Conservation (phyloP, 495 filamentous ascomycete genomes). For the Lophium mytilinum region DNA sequence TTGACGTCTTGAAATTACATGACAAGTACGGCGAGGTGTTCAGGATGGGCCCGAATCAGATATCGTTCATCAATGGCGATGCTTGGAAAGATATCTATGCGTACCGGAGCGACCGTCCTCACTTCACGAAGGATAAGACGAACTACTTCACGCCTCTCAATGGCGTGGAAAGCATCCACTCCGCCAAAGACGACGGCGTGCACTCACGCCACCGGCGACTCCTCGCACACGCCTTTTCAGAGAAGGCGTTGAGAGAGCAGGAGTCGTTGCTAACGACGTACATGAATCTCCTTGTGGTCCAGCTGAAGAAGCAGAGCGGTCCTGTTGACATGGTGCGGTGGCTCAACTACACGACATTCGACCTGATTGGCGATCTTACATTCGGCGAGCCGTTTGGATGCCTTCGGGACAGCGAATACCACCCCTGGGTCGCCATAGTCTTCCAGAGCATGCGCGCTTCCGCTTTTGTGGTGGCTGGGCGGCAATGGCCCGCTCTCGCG, state of each 20-base stretch:
- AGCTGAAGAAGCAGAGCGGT: slow-evolving; percentile 7
- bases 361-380: slow-evolving; percentile 29
- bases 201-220: slow-evolving; percentile 22
- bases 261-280: slow-evolving; percentile 27
- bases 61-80: slow-evolving; percentile 24
- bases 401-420: slow-evolving; percentile 27
- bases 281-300: slow-evolving; percentile 22
- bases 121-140: slow-evolving; percentile 24
- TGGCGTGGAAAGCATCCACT: slow-evolving; percentile 11
- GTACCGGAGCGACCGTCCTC: background rate
- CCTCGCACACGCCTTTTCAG: slow-evolving; percentile 24
- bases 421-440: slow-evolving; percentile 23
- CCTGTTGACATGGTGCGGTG: slow-evolving; percentile 25
- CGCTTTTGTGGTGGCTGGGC: background rate
- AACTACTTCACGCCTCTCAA: slow-evolving; percentile 13
- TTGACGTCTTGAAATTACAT: slow-evolving; percentile 22
- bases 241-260: slow-evolving; percentile 24
- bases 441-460: slow-evolving; percentile 18
- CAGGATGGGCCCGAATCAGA: slow-evolving; percentile 25
- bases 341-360: slow-evolving; percentile 31
- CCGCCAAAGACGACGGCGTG: slow-evolving; percentile 17
- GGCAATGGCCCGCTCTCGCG: background rate
- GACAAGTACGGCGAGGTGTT: slow-evolving; percentile 23
- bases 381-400: slow-evolving; percentile 33
- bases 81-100: slow-evolving; percentile 30